Conservation (phyloP, 108 stramenopile species). For the Conticribra weissflogii region DNA sequence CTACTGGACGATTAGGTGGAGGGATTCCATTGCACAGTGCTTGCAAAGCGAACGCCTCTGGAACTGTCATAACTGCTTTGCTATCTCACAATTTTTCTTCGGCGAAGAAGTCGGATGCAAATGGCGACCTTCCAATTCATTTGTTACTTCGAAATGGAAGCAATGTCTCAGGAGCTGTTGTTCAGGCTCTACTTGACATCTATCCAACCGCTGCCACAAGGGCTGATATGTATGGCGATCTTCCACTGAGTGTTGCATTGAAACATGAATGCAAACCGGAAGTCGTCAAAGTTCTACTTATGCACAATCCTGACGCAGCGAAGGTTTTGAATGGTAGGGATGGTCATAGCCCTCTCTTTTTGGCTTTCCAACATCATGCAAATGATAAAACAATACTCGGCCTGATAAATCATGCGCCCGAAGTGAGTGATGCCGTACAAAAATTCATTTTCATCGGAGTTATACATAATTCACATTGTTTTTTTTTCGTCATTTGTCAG, state of each 20-base stretch:
- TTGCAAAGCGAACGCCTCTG: slow-evolving; percentile 37
- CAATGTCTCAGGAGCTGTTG: slow-evolving; percentile 38
- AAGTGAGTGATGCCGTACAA: slow-evolving; percentile 37
- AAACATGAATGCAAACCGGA: slow-evolving; percentile 49
- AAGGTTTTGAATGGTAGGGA: slow-evolving; percentile 58
- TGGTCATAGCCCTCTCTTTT: slow-evolving; percentile 77
- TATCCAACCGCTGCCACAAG: slow-evolving; percentile 50
- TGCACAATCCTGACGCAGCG: slow-evolving; percentile 50
- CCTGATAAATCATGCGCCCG: slow-evolving; percentile 86
- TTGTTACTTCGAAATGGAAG: slow-evolving; percentile 45
- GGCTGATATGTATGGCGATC: slow-evolving; percentile 51
- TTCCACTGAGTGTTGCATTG: slow-evolving; percentile 47
- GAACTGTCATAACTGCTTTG: slow-evolving; percentile 43
- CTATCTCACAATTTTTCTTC: slow-evolving; percentile 46
- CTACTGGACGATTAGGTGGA: slow-evolving; percentile 41
- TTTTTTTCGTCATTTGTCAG: slow-evolving; percentile 4
- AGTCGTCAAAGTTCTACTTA: slow-evolving; percentile 42
- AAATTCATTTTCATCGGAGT: too few species aligned
- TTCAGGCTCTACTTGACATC: slow-evolving; percentile 43
- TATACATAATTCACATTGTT: background rate
- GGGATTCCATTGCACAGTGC: slow-evolving; percentile 53
- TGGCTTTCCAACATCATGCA: slow-evolving; percentile 83
- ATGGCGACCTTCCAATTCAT: slow-evolving; percentile 53
- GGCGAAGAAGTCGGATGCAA: slow-evolving; percentile 46
- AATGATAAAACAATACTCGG: slow-evolving; percentile 87